Percentiles rank a stretch among this genome's conserved stretches.
Evolutionary conservation across 768 basidiomycete species (phyloP).

Genomic region (Phaffia tasmanica): DNA sequence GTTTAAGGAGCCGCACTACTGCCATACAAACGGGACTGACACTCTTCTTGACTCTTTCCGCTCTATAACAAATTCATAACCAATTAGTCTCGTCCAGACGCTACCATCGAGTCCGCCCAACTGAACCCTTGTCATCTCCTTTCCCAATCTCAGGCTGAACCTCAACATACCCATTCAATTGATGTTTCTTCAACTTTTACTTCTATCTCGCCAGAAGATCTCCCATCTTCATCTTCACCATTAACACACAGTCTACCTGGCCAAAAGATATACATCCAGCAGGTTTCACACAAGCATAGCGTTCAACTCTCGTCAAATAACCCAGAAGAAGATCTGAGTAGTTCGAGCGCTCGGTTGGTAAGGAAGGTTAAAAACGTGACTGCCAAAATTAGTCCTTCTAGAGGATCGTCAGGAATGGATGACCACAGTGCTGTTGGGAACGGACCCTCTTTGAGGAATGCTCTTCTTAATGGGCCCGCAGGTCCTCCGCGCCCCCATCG

Average conservation of each 20-base stretch:
- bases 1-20: background rate
- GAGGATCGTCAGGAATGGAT: too few relatives aligned
- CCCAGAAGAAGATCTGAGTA: background rate
- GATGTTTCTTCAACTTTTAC: background rate
- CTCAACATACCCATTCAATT: slow-evolving; percentile 4
- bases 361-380: background rate
- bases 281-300: background rate
- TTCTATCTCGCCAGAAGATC: background rate
- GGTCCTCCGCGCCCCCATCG: too few relatives aligned
- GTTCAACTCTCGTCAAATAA: background rate
- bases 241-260: slow-evolving; percentile 9
- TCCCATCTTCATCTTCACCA: slow-evolving; percentile 8
- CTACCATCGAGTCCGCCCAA: background rate
- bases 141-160: slow-evolving; percentile 18
- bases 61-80: too few relatives aligned
- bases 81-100: background rate
- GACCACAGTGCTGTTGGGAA: too few relatives aligned
- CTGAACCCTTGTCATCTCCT: slow-evolving; percentile 21
- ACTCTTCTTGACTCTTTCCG: background rate
- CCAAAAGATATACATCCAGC: slow-evolving; percentile 9
- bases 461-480: too few relatives aligned
- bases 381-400: too few relatives aligned
- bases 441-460: too few relatives aligned
- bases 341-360: background rate
- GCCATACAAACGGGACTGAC: background rate